Evolutionary conservation across 2,329 filamentous ascomycete species (phyloP).

Genomic region (Diaporthe sp.): DNA sequence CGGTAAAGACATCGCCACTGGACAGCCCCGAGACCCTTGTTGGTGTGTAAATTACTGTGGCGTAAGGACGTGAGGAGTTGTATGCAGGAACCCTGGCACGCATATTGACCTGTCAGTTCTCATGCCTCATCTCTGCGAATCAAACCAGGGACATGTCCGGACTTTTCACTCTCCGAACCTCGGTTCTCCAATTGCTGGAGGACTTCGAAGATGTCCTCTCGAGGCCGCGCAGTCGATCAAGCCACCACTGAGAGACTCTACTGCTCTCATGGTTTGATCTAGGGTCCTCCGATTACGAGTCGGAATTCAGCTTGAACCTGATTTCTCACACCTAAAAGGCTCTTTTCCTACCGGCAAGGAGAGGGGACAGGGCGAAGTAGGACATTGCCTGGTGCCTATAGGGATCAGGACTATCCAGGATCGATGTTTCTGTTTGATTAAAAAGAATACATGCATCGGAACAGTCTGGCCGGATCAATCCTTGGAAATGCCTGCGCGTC

Average conservation of each 20-base stretch:
- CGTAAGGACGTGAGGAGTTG: conserved; percentile 11
- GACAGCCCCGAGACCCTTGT: background rate
- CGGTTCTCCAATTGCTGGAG: background rate
- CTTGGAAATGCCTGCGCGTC: background rate
- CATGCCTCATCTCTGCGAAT: background rate
- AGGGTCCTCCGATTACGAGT: accelerated
- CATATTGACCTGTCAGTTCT: conserved; percentile 9
- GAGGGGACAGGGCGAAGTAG: background rate
- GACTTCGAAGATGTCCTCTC: background rate
- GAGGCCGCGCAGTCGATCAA: background rate
- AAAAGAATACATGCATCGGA: background rate
- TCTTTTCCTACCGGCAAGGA: background rate
- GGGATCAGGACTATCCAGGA: background rate
- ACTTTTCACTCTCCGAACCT: background rate
- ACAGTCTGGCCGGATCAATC: background rate
- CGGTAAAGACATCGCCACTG: background rate
- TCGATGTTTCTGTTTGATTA: background rate
- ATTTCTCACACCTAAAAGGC: background rate
- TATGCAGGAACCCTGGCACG: background rate
- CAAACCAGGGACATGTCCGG: background rate
- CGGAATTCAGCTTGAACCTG: accelerated
- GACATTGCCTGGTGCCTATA: background rate
- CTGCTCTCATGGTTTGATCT: background rate
- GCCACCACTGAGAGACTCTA: background rate
- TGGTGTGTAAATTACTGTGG: background rate